These are phyloP conservation scores for Ascoidea tarda DNA, from an alignment of 805 yeast species.

Conservation along the genomic window DNA sequence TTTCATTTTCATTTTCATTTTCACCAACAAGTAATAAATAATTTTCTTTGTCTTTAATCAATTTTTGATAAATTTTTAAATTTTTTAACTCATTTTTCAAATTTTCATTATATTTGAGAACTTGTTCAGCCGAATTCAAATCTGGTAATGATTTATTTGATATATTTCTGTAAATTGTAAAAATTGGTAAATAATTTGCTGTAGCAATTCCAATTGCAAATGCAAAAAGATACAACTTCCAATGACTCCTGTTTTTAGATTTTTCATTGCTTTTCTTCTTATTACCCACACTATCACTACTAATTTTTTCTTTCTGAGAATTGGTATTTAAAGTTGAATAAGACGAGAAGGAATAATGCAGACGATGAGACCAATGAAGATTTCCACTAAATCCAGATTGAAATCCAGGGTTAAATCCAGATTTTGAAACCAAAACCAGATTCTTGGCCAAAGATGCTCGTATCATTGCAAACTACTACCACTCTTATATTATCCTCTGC, in stretches of 20 bases:
- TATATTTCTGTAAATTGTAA: slow-evolving; percentile 18
- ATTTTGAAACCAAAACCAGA: too few relatives aligned
- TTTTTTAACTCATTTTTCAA: slow-evolving; percentile 33
- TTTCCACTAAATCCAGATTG: too few relatives aligned
- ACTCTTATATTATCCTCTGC: too few relatives aligned
- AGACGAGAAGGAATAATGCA: too few relatives aligned
- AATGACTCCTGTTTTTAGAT: not conserved
- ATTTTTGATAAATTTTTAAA: slow-evolving; percentile 35
- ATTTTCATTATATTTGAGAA: slow-evolving; percentile 15
- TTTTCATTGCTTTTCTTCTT: not conserved
- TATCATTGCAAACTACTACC: too few relatives aligned
- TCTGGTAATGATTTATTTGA: slow-evolving; percentile 13
- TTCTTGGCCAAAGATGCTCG: too few relatives aligned
- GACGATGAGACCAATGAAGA: too few relatives aligned
- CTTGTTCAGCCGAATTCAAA: slow-evolving; percentile 15
- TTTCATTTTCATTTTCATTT: slow-evolving; percentile 26
- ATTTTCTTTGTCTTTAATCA: slow-evolving; percentile 25
- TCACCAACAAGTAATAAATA: slow-evolving; percentile 14
- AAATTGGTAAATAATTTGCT: slow-evolving; percentile 21
- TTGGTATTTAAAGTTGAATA: too few relatives aligned
- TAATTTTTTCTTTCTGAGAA: too few relatives aligned
- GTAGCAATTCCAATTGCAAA: slow-evolving; percentile 20
- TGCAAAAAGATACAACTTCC: slow-evolving; percentile 13
- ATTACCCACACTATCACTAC: too few relatives aligned
- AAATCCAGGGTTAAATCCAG: too few relatives aligned